A percentile compares a stretch with the other conserved stretches of the same genome.
Evolutionary conservation across 2,329 filamentous ascomycete genomes (phyloP).

Genomic region (Botryotinia narcissicola): DNA sequence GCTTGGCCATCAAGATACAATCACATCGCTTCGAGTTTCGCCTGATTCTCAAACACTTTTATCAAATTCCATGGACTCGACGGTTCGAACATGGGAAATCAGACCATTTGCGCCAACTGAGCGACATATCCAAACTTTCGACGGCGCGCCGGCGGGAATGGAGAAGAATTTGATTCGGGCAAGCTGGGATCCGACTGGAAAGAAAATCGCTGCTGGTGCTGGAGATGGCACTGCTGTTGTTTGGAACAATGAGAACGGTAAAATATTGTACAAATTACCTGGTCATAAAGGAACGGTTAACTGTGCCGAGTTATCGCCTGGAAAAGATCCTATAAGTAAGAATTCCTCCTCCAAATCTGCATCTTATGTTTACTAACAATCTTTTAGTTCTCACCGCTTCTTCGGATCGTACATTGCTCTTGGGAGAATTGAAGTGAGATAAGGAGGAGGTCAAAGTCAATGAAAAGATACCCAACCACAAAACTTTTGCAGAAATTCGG

Average conservation of each 20-base stretch:
- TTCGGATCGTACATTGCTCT: conserved; percentile 80
- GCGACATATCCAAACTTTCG: conserved; percentile 80
- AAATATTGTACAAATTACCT: conserved; percentile 89
- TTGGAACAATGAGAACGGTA: conserved; percentile 86
- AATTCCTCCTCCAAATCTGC: conserved; percentile 33
- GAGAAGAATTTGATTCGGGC: conserved; percentile 91
- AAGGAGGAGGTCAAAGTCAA: conserved; percentile 5
- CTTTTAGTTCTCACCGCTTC: conserved; percentile 77
- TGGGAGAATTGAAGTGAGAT: conserved; percentile 73
- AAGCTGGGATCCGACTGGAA: conserved; percentile 84
- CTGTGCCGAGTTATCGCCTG: conserved; percentile 85
- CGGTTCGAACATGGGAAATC: conserved; percentile 93
- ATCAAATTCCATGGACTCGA: conserved; percentile 92
- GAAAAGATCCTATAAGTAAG: conserved; percentile 83
- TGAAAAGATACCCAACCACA: conserved; percentile 15
- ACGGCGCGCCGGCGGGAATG: conserved; percentile 81
- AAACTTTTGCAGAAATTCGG: conserved; percentile 5
- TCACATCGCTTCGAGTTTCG: conserved; percentile 87
- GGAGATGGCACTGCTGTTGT: conserved; percentile 89
- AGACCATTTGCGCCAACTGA: conserved; percentile 89
- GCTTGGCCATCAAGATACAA: conserved; percentile 84
- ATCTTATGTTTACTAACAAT: conserved; percentile 26
- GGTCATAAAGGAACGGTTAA: conserved; percentile 96
- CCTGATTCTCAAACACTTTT: conserved; percentile 88
- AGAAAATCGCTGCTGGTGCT: conserved; percentile 83